phyloP scores from a whole-genome alignment of 2,329 filamentous ascomycete species.

The Aspergillus sp. region DNA sequence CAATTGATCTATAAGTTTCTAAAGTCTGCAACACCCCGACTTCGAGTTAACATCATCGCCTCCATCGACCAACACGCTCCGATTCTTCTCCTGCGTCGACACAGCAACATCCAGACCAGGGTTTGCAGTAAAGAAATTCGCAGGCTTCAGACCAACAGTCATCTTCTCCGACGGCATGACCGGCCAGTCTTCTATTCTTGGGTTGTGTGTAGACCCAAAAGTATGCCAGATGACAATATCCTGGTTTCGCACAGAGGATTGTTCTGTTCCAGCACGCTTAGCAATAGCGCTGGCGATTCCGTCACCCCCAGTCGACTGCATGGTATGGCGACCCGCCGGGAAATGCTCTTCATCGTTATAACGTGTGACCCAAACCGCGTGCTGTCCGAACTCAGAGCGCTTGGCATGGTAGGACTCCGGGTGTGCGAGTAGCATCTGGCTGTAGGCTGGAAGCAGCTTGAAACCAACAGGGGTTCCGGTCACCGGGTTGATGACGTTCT shows the following conservation, averaged over 20 bases:
- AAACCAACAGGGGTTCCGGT: slow-evolving; percentile 54
- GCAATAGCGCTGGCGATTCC: slow-evolving; percentile 23
- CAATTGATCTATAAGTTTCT: too few relatives aligned
- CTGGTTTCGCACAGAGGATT: slow-evolving; percentile 31
- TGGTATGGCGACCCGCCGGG: slow-evolving; percentile 52
- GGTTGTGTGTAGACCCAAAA: neutral
- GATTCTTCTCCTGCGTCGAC: slow-evolving; percentile 7
- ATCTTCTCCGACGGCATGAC: slow-evolving; percentile 30
- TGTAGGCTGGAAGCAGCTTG: slow-evolving; percentile 53
- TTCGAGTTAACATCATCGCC: neutral
- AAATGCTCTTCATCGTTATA: slow-evolving; percentile 52
- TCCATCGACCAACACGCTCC: slow-evolving; percentile 3
- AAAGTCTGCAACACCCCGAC: too few relatives aligned
- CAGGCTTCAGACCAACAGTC: slow-evolving; percentile 9
- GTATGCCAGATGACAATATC: slow-evolving; percentile 31
- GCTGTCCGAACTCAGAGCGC: slow-evolving; percentile 52
- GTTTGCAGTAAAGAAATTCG: slow-evolving; percentile 13
- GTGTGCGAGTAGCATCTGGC: slow-evolving; percentile 57
- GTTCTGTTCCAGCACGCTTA: slow-evolving; percentile 12
- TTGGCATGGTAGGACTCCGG: slow-evolving; percentile 47
- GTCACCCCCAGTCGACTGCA: slow-evolving; percentile 41
- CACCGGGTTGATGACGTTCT: slow-evolving; percentile 47
- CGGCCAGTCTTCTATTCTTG: neutral
- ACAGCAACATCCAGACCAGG: slow-evolving; percentile 11
- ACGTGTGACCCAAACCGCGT: slow-evolving; percentile 53